Evolutionary conservation across 169 alveolate species (phyloP).

Genomic region (Plasmodium malariae): DNA sequence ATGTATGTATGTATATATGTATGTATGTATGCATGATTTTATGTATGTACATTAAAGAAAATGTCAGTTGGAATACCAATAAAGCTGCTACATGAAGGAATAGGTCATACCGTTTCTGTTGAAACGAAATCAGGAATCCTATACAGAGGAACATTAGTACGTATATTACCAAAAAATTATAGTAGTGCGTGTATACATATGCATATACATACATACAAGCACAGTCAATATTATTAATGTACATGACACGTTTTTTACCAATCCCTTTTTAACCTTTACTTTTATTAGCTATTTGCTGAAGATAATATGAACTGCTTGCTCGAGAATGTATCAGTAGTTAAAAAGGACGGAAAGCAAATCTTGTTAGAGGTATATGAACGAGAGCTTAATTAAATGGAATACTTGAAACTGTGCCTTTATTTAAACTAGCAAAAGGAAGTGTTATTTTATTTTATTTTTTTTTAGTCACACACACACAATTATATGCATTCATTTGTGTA

Average conservation of each 20-base stretch:
- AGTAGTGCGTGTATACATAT: background rate
- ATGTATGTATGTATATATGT: slow-evolving; percentile 3
- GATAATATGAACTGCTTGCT: slow-evolving; percentile 98
- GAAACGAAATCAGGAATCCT: slow-evolving; percentile 97
- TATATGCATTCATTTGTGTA: too few species aligned
- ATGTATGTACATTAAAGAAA: slow-evolving; percentile 11
- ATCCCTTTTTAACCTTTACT: background rate
- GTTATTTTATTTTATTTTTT: too few species aligned
- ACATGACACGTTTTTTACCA: too few species aligned
- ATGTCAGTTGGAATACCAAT: slow-evolving; percentile 97
- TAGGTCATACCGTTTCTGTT: slow-evolving; percentile 98
- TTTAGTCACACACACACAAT: too few species aligned
- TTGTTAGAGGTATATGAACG: slow-evolving; percentile 88
- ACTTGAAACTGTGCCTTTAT: too few species aligned
- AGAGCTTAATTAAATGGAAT: too few species aligned
- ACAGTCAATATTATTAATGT: too few species aligned
- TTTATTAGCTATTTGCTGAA: slow-evolving; percentile 88
- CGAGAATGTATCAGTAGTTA: slow-evolving; percentile 97
- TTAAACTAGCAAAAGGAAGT: too few species aligned
- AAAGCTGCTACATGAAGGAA: slow-evolving; percentile 98
- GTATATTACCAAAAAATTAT: slow-evolving; percentile 78
- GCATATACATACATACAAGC: background rate
- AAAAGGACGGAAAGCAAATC: slow-evolving; percentile 96
- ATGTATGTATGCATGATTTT: background rate
- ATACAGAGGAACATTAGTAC: slow-evolving; percentile 96